A percentile compares a stretch with the other conserved stretches of the same genome.
These are phyloP conservation scores for Apostasia shenzhenica DNA, from an alignment of 106 monocot genomes.

Conservation along the genomic window DNA sequence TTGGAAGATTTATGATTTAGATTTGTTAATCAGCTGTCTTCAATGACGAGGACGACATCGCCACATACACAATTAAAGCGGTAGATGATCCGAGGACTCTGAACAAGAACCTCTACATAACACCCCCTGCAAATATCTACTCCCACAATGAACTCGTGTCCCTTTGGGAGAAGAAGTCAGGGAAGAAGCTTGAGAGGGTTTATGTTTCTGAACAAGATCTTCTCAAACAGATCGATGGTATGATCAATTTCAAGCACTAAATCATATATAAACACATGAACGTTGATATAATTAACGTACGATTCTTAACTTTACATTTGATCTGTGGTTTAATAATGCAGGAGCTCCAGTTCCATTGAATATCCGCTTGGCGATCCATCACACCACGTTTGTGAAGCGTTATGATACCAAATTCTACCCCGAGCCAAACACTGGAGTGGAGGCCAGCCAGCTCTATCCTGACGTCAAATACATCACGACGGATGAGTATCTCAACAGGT, in stretches of 20 bases:
- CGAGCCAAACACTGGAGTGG: constrained; percentile 54
- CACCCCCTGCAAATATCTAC: constrained; percentile 36
- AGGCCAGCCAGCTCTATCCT: constrained; percentile 63
- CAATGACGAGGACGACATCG: constrained; percentile 48
- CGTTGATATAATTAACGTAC: not conserved
- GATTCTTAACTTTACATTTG: not conserved
- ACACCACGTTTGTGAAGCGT: constrained; percentile 50
- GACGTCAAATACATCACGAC: constrained; percentile 69
- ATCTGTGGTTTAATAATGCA: constrained; percentile 9
- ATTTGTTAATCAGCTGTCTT: constrained; percentile 17
- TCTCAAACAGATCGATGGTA: constrained; percentile 43
- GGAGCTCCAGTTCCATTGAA: constrained; percentile 39
- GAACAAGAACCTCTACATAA: constrained; percentile 63
- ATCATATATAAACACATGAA: not conserved
- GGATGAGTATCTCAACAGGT: constrained; percentile 39
- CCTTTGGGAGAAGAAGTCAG: constrained; percentile 60
- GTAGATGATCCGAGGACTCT: constrained; percentile 60
- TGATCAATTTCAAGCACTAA: not conserved
- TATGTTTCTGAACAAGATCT: constrained; percentile 59
- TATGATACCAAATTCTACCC: constrained; percentile 66
- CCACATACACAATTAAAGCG: constrained; percentile 46
- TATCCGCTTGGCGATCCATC: constrained; percentile 24
- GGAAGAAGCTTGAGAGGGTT: constrained; percentile 45
- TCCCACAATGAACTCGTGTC: constrained; percentile 61
- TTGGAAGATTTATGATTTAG: not conserved